Base-by-base conservation (phyloP, 352 stramenopile species). In the Blastocystis hominis region DNA sequence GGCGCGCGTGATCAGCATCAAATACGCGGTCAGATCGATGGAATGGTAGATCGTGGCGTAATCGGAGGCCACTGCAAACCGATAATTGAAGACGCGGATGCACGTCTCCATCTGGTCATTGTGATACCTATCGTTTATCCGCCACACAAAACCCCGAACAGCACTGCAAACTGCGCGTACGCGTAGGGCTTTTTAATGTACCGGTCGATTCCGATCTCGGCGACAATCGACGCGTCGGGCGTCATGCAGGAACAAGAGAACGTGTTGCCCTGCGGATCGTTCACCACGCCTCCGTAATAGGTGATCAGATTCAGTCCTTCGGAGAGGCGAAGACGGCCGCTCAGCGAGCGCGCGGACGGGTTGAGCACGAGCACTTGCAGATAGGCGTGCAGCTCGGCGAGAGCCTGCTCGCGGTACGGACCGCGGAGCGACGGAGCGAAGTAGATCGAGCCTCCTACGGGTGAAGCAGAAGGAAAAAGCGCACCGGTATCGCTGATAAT, bases 121-220 rank as follows among this genome's bases (percentile, higher is more conserved):
- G 47, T 47, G 36, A 42, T 46, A 80, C 7, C 46, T 80, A 42
- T n/a, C 20, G 36, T n/a, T 62, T 9, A 61, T 10, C 6, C 9
- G 10, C 30, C n/a, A 34, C 36, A n/a, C 30, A n/a, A 17, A 76
- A 17, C 4, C n/a, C 3, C 36, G 5, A 20, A 80, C 50, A 80
- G 24, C 5, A 80, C 54, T n/a, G 70, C 70, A 40, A 80, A 80
- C 54, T 80, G 70, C 30, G 70, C 70, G 42, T 80, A 62, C 9
- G 46, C 70, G 55, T 62, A 62, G 3, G 70, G 53, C 13, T 13
- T 13, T 36, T 40, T 62, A 13, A 80, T 62, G 55, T 80, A 80
- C 6, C 70, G 42, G 17, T 80, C 70, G 42, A 80, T 80, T 4
- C 55, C 70, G 13, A 80, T n/a, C 50, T 80, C 70, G 3, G 46